Conservation (phyloP, 805 yeast species). For the Metschnikowia aberdeeniae region DNA sequence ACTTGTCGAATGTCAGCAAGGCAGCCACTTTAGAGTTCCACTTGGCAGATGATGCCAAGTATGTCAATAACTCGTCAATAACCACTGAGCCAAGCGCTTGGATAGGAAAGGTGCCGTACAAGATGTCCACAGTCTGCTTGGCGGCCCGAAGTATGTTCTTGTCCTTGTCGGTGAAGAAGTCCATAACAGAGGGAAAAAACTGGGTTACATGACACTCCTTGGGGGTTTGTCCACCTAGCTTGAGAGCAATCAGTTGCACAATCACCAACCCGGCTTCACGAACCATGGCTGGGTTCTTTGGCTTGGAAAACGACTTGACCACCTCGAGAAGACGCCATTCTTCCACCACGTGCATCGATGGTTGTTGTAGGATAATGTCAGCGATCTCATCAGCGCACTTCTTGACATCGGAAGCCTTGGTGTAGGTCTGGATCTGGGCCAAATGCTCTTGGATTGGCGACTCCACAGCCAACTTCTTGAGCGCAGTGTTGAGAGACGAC, state of each 20-base stretch:
- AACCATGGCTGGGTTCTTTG: constrained; percentile 67
- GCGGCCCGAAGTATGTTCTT: constrained; percentile 81
- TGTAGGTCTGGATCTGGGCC: constrained; percentile 46
- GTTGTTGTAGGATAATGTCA: constrained; percentile 44
- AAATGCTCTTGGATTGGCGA: constrained; percentile 66
- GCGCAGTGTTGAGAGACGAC: constrained; percentile 65
- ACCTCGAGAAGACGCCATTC: constrained; percentile 67
- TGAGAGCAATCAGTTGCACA: constrained; percentile 53
- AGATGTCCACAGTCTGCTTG: constrained; percentile 67
- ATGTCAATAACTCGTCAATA: constrained; percentile 55
- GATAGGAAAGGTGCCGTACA: constrained; percentile 65
- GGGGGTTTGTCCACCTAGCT: constrained; percentile 65
- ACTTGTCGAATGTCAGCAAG: constrained; percentile 64
- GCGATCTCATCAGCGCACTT: constrained; percentile 52
- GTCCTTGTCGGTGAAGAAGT: constrained; percentile 81
- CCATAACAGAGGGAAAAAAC: constrained; percentile 61
- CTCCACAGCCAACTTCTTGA: constrained; percentile 53
- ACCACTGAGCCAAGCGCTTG: constrained; percentile 77
- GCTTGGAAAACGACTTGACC: constrained; percentile 60
- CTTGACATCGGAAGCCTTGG: constrained; percentile 52
- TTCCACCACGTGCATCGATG: constrained; percentile 38
- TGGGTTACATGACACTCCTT: constrained; percentile 70
- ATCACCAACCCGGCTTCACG: constrained; percentile 75
- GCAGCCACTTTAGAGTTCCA: constrained; percentile 90
- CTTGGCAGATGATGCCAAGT: constrained; percentile 78